Evolutionary conservation across 2,329 filamentous ascomycete species (phyloP).

Genomic region (Helicocarpus griseus): DNA sequence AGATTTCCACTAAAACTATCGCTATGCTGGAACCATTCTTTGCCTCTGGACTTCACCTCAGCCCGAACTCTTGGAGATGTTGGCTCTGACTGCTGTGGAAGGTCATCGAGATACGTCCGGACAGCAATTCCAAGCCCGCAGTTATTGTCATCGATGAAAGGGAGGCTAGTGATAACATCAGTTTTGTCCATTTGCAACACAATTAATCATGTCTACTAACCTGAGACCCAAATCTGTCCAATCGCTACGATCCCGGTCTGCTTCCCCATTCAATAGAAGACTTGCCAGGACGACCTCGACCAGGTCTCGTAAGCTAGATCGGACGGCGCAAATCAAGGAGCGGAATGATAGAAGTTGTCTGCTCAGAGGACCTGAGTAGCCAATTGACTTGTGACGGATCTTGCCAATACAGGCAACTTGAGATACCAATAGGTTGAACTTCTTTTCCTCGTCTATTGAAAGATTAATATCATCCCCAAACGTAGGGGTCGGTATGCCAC

Average conservation of each 20-base stretch:
- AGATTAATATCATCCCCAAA: conserved; percentile 6
- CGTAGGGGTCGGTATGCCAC: neutral
- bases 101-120: conserved; percentile 39
- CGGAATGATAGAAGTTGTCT: conserved; percentile 81
- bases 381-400: conserved; percentile 71
- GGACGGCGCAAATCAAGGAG: conserved; percentile 69
- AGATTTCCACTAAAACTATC: conserved; percentile 50
- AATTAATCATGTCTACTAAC: conserved; percentile 39
- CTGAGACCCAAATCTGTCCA: conserved; percentile 60
- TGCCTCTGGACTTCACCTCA: conserved; percentile 43
- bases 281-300: conserved; percentile 72
- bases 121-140: conserved; percentile 40
- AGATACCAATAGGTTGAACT: conserved; percentile 71
- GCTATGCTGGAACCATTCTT: conserved; percentile 53
- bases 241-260: conserved; percentile 58
- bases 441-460: conserved; percentile 61
- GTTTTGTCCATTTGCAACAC: neutral
- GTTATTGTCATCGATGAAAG: conserved; percentile 37
- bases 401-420: conserved; percentile 76
- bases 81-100: conserved; percentile 49
- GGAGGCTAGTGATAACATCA: conserved; percentile 23
- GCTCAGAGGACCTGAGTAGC: conserved; percentile 90
- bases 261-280: conserved; percentile 73
- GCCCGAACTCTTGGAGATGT: conserved; percentile 40
- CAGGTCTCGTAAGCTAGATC: conserved; percentile 69